Conservation (phyloP, 2,329 filamentous ascomycete species). For the Alternaria viburni region DNA sequence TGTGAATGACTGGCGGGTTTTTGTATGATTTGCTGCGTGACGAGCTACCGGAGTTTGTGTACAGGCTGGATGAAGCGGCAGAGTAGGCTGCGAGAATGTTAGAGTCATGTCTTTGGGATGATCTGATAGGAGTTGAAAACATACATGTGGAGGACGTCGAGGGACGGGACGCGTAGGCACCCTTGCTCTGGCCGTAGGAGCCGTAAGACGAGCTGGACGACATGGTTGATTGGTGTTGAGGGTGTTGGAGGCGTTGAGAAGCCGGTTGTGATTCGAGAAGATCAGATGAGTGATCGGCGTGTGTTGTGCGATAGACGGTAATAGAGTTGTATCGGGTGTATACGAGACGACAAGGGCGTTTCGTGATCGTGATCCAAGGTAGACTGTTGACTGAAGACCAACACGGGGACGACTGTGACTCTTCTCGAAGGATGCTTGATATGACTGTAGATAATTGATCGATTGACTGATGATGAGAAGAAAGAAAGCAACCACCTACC, state of each 20-base stretch:
- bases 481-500: conserved; percentile 15
- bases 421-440: conserved; percentile 1
- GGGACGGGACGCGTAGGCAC: conserved; percentile 29
- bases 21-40: conserved; percentile 33
- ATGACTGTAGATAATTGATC: conserved; percentile 24
- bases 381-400: conserved; percentile 23
- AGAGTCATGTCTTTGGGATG: conserved; percentile 2
- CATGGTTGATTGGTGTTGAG: conserved; percentile 27
- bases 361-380: neutral
- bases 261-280: conserved; percentile 15
- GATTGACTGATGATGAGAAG: conserved; percentile 12
- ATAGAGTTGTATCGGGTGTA: conserved; percentile 13
- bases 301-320: conserved; percentile 7
- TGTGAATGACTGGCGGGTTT: conserved; percentile 40
- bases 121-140: conserved; percentile 12
- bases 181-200: conserved; percentile 33
- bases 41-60: conserved; percentile 31
- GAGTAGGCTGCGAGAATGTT: conserved; percentile 21
- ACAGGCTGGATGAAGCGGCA: conserved; percentile 29
- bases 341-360: conserved; percentile 13
- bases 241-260: conserved; percentile 15
- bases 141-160: conserved; percentile 34
- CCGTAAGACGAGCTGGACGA: conserved; percentile 35
- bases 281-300: conserved; percentile 3
- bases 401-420: conserved; percentile 16